Percentiles rank a stretch among this genome's conserved stretches.
Conservation (phyloP, 108 stramenopile genomes). For the Cyclostephanos invisitatus region DNA sequence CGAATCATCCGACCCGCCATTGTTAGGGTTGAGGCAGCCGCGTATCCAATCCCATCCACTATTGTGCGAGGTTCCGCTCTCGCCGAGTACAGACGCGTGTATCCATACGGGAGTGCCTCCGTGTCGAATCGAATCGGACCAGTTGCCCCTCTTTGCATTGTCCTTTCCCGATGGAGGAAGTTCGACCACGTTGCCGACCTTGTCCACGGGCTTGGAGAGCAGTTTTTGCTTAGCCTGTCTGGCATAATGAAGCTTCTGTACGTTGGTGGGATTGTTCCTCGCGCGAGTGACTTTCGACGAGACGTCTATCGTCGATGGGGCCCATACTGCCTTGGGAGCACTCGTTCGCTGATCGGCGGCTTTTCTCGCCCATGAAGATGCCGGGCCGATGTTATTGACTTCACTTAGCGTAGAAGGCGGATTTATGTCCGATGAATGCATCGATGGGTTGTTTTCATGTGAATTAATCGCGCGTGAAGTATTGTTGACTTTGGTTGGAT, state of each 20-base stretch:
- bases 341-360: not conserved
- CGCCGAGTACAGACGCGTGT: conserved; percentile 25
- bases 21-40: conserved; percentile 18
- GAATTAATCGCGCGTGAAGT: not conserved
- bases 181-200: conserved; percentile 3
- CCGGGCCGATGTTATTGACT: not conserved
- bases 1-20: conserved; percentile 5
- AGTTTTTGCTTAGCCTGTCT: conserved; percentile 8
- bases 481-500: not conserved
- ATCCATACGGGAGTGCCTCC: conserved; percentile 42
- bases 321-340: not conserved
- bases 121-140: conserved; percentile 8
- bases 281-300: not conserved
- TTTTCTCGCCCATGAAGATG: not conserved
- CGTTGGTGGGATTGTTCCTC: not conserved
- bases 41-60: conserved; percentile 40
- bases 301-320: not conserved
- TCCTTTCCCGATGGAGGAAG: not conserved
- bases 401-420: not conserved
- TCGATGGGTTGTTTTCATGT: not conserved
- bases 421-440: not conserved
- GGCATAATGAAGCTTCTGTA: not conserved
- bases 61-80: not conserved
- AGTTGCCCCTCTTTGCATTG: not conserved
- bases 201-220: conserved; percentile 2